These are phyloP conservation scores for Canna indica DNA, from an alignment of 176 grass and related monocot species.

Conservation along the genomic window DNA sequence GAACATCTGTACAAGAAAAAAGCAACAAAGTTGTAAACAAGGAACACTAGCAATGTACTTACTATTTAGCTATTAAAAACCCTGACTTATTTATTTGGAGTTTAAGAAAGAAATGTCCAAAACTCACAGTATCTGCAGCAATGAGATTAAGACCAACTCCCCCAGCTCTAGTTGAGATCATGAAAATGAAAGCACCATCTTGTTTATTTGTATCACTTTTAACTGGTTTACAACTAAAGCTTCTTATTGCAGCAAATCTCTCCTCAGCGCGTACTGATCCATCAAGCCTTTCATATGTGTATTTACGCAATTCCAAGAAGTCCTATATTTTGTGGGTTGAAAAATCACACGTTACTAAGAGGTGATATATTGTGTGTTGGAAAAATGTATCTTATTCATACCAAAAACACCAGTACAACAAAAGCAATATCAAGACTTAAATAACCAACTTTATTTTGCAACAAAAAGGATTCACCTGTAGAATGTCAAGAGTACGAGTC, in stretches of 20 bases:
- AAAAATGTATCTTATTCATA: slow-evolving; percentile 2
- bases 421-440: slow-evolving; percentile 2
- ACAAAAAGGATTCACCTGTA: slow-evolving; percentile 59
- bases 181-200: slow-evolving; percentile 79
- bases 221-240: slow-evolving; percentile 47
- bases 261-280: slow-evolving; percentile 95
- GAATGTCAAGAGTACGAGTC: slow-evolving; percentile 94
- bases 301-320: slow-evolving; percentile 80
- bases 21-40: neutral
- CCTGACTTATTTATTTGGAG: no score
- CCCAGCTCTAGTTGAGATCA: slow-evolving; percentile 97
- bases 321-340: slow-evolving; percentile 38
- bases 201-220: slow-evolving; percentile 32
- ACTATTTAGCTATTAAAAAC: no score
- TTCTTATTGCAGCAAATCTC: slow-evolving; percentile 89
- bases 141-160: slow-evolving; percentile 96
- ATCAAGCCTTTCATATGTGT: slow-evolving; percentile 84
- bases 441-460: neutral
- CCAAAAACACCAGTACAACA: slow-evolving; percentile 10
- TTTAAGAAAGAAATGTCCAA: no score
- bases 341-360: slow-evolving; percentile 28
- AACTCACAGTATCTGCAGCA: slow-evolving; percentile 93
- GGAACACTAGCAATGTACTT: neutral
- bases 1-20: neutral
- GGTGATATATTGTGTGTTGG: slow-evolving; percentile 38